Conservation (phyloP, 2,329 filamentous ascomycete genomes). For the Thermothelomyces thermophilus region DNA sequence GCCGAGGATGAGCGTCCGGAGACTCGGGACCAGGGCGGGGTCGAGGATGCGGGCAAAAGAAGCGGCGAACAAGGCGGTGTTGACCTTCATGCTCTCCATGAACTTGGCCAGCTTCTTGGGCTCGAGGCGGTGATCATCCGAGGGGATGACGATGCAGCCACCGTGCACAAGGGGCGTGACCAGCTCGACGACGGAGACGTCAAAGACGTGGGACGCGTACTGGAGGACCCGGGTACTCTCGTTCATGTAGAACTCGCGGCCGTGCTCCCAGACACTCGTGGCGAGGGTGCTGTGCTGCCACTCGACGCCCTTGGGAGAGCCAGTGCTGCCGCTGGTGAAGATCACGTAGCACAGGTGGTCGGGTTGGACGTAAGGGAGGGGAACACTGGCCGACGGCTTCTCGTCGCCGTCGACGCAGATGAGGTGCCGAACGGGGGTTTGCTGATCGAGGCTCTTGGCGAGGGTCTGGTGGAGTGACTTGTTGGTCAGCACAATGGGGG, state of each 20-base stretch:
- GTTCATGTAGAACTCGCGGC: conserved; percentile 7
- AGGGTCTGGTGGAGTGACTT: neutral
- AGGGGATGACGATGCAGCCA: conserved; percentile 35
- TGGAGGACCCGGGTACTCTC: conserved; percentile 19
- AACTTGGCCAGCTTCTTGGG: conserved; percentile 31
- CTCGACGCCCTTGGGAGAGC: conserved; percentile 43
- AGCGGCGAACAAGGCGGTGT: conserved; percentile 22
- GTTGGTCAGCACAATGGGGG: conserved; percentile 11
- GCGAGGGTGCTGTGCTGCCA: conserved; percentile 22
- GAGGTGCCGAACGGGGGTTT: neutral
- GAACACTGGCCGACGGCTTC: neutral
- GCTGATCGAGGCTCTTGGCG: neutral
- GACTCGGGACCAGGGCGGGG: conserved; percentile 17
- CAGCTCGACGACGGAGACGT: conserved; percentile 34
- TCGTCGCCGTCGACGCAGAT: neutral
- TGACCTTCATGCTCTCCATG: conserved; percentile 18
- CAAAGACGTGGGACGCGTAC: conserved; percentile 32
- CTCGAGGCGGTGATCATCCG: conserved; percentile 30
- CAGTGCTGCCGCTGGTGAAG: conserved; percentile 47
- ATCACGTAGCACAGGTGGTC: conserved; percentile 31
- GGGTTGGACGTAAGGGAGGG: conserved; percentile 4
- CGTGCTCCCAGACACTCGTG: conserved; percentile 14
- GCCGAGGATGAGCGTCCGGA: conserved; percentile 19
- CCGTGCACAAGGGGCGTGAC: conserved; percentile 32
- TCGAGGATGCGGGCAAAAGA: conserved; percentile 21